phyloP scores from a whole-genome alignment of 2,329 filamentous ascomycete genomes.

The Aspergillus sojae region DNA sequence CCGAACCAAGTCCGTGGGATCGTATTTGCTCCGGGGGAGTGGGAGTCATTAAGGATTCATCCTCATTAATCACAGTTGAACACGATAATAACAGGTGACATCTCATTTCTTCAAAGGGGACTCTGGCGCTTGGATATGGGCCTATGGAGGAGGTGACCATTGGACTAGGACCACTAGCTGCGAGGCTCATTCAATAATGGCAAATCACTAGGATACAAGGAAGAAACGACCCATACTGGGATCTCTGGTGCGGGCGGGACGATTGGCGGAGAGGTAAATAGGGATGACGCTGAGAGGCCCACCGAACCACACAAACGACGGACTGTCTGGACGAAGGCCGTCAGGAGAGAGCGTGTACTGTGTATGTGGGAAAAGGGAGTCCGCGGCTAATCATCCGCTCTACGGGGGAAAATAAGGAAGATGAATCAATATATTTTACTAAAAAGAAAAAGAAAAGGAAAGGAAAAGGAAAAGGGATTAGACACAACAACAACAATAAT shows the following conservation, averaged over 20 bases:
- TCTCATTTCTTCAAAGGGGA: constrained; percentile 3
- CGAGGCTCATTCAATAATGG: constrained; percentile 13
- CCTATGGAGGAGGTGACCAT: constrained; percentile 6
- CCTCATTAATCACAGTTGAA: background rate
- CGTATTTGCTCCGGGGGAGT: background rate
- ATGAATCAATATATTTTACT: background rate
- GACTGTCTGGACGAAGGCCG: constrained; percentile 6
- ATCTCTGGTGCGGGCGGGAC: constrained; percentile 23
- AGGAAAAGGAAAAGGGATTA: background rate
- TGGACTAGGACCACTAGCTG: constrained; percentile 6
- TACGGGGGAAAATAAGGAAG: background rate
- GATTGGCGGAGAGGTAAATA: constrained; percentile 39
- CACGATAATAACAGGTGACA: background rate
- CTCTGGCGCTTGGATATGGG: background rate
- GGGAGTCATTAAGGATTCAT: background rate
- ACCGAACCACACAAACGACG: constrained; percentile 42
- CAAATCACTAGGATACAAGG: constrained; percentile 4
- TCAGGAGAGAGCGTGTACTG: background rate
- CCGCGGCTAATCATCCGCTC: background rate
- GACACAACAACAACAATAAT: background rate
- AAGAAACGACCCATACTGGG: constrained; percentile 12
- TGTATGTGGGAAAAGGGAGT: background rate
- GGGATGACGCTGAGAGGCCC: constrained; percentile 42
- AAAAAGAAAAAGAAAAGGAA: background rate
- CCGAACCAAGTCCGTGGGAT: constrained; percentile 3